phyloP scores from a whole-genome alignment of 2,329 filamentous ascomycete species.

The Trichothecium roseum region DNA sequence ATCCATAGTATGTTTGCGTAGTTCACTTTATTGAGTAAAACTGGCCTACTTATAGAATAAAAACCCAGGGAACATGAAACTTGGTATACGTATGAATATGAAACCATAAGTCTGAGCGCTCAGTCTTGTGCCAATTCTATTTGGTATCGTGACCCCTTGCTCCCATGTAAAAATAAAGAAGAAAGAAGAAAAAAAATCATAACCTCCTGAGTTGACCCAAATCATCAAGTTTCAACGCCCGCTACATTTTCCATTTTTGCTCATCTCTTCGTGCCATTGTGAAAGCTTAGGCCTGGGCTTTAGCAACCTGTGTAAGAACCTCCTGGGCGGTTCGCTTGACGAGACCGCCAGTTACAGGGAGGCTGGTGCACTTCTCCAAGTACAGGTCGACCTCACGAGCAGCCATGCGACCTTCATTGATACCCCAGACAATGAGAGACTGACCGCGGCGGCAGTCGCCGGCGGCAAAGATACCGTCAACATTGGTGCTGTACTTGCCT shows the following conservation, averaged over 20 bases:
- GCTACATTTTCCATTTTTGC: slow-evolving; percentile 2
- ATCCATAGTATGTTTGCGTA: too few relatives aligned
- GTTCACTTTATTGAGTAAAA: too few relatives aligned
- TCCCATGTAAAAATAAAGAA: not conserved
- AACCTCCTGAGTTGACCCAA: not conserved
- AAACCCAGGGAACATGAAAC: too few relatives aligned
- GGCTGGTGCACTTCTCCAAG: slow-evolving; percentile 66
- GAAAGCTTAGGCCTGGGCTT: too few relatives aligned
- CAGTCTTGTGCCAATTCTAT: not conserved
- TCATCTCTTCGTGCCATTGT: too few relatives aligned
- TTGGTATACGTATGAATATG: too few relatives aligned
- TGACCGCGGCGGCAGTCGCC: slow-evolving; percentile 93
- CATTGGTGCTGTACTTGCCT: slow-evolving; percentile 80
- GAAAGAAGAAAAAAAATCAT: not conserved
- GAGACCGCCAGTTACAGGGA: slow-evolving; percentile 89
- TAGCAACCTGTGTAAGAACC: slow-evolving; percentile 33
- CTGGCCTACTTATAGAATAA: too few relatives aligned
- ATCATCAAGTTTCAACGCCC: not conserved
- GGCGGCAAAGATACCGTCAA: slow-evolving; percentile 83
- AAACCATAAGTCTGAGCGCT: too few relatives aligned
- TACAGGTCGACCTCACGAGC: slow-evolving; percentile 86
- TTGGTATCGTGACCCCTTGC: not conserved
- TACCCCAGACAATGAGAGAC: slow-evolving; percentile 95
- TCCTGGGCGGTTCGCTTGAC: slow-evolving; percentile 73
- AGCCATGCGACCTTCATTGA: slow-evolving; percentile 91